Evolutionary conservation across 225 moss, liverwort and hornwort species (phyloP).

Genomic region (Pseudisothecium myosuroides): DNA sequence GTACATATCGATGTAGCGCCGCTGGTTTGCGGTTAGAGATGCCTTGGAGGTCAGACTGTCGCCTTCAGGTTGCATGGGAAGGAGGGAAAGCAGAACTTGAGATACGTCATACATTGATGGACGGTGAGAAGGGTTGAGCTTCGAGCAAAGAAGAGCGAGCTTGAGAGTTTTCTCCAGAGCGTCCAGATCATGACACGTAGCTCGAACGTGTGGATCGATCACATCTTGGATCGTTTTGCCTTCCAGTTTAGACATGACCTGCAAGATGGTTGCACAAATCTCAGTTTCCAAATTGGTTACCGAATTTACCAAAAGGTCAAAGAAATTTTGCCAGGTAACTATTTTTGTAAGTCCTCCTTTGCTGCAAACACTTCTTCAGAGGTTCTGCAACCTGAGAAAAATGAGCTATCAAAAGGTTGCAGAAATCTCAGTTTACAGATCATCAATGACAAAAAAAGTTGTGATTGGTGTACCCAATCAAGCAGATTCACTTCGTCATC

Average conservation of each 20-base stretch:
- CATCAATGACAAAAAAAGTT: not conserved
- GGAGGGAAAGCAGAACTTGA: conserved; percentile 68
- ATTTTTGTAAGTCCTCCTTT: not conserved
- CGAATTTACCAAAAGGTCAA: not conserved
- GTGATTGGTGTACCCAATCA: conserved; percentile 35
- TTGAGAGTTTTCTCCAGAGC: conserved; percentile 76
- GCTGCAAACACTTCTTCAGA: not conserved
- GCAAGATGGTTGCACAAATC: not conserved
- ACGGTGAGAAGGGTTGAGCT: conserved; percentile 54
- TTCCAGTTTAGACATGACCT: conserved; percentile 62
- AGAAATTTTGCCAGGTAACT: not conserved
- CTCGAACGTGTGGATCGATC: conserved; percentile 50
- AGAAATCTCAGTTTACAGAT: not conserved
- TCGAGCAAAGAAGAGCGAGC: conserved; percentile 76
- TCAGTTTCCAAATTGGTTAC: not conserved
- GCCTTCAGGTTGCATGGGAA: conserved; percentile 36
- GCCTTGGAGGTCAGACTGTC: conserved; percentile 18
- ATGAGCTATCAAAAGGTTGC: not conserved
- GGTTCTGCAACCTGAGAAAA: not conserved
- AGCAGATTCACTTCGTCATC: conserved; percentile 83
- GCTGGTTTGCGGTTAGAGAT: conserved; percentile 22
- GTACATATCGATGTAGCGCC: conserved; percentile 75
- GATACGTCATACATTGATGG: conserved; percentile 91
- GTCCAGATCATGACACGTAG: conserved; percentile 48
- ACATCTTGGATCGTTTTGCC: conserved; percentile 57